Evolutionary conservation across 108 stramenopile genomes (phyloP).

Genomic region (Discostella stelligeroides): DNA sequence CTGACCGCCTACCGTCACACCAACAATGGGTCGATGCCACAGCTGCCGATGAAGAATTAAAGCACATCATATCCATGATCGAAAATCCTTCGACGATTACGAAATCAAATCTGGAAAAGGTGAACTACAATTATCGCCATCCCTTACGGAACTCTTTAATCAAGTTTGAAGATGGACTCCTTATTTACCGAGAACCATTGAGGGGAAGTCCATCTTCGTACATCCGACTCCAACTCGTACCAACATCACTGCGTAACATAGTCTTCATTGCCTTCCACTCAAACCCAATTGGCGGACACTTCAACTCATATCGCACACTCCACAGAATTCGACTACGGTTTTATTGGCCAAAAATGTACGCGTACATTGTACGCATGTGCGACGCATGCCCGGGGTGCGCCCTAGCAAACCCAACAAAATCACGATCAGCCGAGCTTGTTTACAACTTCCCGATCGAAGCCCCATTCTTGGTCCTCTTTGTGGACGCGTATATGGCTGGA

Average conservation of each 20-base stretch:
- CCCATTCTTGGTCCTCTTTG: slow-evolving; percentile 1
- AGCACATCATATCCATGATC: neutral
- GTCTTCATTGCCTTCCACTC: no score
- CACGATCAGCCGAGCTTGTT: neutral
- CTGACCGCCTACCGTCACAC: no score
- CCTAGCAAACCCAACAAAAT: neutral
- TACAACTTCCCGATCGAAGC: neutral
- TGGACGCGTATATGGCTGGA: no score
- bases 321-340: no score
- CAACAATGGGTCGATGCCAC: no score
- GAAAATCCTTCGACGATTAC: neutral
- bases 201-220: neutral
- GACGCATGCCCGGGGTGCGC: neutral
- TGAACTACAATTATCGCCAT: neutral
- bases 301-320: no score
- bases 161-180: slow-evolving; percentile 9
- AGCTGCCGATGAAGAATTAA: no score
- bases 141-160: neutral
- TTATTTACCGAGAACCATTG: slow-evolving; percentile 2
- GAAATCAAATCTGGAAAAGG: neutral
- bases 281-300: no score
- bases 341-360: no score
- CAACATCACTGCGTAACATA: no score
- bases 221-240: neutral
- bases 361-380: no score